Conservation (phyloP, 768 basidiomycete genomes). For the Lanmaoa rubissima region DNA sequence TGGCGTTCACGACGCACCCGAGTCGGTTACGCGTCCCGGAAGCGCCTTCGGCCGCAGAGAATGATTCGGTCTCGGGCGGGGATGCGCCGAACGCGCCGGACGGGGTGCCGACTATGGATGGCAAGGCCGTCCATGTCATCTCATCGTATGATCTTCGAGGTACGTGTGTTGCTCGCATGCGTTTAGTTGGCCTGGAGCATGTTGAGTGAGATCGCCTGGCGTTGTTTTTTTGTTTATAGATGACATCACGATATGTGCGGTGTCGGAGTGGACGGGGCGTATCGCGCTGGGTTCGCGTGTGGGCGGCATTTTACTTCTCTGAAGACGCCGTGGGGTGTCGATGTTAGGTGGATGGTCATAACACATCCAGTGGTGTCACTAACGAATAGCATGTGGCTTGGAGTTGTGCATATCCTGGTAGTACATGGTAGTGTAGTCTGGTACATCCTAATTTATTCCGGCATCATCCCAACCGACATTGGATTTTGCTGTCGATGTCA, state of each 20-base stretch:
- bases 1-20: constrained; percentile 23
- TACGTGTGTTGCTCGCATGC: constrained; percentile 4
- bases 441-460: too few relatives aligned
- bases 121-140: constrained; percentile 15
- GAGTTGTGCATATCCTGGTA: too few relatives aligned
- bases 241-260: constrained; percentile 45
- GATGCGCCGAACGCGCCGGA: neutral
- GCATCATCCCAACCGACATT: too few relatives aligned
- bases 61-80: neutral
- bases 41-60: neutral
- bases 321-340: neutral
- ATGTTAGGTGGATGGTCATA: too few relatives aligned
- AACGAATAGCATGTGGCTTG: too few relatives aligned
- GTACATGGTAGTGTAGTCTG: too few relatives aligned
- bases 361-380: too few relatives aligned
- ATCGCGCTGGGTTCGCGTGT: constrained; percentile 43
- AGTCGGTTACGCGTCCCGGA: neutral
- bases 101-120: constrained; percentile 7
- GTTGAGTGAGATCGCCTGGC: neutral
- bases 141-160: constrained; percentile 32
- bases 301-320: constrained; percentile 31
- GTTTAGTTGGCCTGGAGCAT: neutral
- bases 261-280: constrained; percentile 44
- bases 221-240: constrained; percentile 30
- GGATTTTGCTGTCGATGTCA: too few relatives aligned